A percentile compares a stretch with the other conserved stretches of the same genome.
phyloP scores from a whole-genome alignment of 2,329 filamentous ascomycete species.

The Phaeosphaeriaceae sp. region DNA sequence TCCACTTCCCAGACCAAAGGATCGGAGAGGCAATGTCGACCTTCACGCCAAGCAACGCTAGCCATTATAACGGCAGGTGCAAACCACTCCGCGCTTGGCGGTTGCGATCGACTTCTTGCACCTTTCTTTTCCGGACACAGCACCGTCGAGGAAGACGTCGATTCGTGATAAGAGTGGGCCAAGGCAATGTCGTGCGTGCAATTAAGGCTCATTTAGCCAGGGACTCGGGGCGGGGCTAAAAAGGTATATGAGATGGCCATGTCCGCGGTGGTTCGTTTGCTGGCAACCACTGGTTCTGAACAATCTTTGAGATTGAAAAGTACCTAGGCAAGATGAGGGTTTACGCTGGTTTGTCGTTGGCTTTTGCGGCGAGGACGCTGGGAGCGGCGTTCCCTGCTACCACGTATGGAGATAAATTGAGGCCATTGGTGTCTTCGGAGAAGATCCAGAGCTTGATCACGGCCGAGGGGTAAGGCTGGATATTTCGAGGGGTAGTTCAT shows the following conservation, averaged over 20 bases:
- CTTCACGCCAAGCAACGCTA: constrained; percentile 29
- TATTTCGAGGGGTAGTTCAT: not conserved
- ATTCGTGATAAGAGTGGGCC: constrained; percentile 31
- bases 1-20: not conserved
- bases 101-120: constrained; percentile 33
- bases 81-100: constrained; percentile 34
- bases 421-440: constrained; percentile 45
- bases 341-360: constrained; percentile 28
- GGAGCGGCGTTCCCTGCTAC: constrained; percentile 28
- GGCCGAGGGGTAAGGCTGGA: constrained; percentile 40
- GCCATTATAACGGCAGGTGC: constrained; percentile 39
- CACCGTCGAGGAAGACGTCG: constrained; percentile 17
- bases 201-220: constrained; percentile 20
- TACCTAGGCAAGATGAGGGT: constrained; percentile 34
- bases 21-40: constrained; percentile 6
- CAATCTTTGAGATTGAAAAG: constrained; percentile 4
- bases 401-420: constrained; percentile 25
- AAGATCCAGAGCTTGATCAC: constrained; percentile 52
- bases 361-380: constrained; percentile 32
- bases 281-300: not conserved
- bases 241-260: constrained; percentile 21
- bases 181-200: constrained; percentile 17
- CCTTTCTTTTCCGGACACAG: constrained; percentile 42
- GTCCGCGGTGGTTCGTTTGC: no score
- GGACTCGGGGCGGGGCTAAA: constrained; percentile 10